These are phyloP conservation scores for Sphagnum tenellum DNA, from an alignment of 225 moss, liverwort and hornwort species.

Conservation along the genomic window DNA sequence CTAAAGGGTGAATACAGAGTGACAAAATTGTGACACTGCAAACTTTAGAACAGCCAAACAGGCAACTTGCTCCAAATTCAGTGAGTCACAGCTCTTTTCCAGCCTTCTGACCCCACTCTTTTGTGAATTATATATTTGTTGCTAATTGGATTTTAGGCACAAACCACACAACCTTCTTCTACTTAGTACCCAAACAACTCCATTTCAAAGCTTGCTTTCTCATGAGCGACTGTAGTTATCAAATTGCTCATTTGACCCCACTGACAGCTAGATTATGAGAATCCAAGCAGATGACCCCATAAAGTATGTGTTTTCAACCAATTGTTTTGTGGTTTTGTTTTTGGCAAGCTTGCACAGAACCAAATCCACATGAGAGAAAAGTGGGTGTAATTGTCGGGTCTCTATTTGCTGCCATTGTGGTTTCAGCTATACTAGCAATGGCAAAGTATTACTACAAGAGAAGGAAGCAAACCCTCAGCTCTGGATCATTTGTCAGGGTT, in stretches of 20 bases:
- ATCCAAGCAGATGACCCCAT: no score
- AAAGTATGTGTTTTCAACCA: no score
- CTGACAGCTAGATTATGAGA: no score
- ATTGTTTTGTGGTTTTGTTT: not conserved
- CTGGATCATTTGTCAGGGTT: no score
- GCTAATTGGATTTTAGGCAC: not conserved
- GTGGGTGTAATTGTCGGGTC: conserved; percentile 21
- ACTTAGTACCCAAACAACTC: not conserved
- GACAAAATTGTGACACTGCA: conserved; percentile 25
- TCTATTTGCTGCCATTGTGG: conserved; percentile 24
- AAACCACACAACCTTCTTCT: not conserved
- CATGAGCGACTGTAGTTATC: not conserved
- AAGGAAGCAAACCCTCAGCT: conserved; percentile 12
- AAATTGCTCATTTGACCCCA: no score
- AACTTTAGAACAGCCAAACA: conserved; percentile 18
- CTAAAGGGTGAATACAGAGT: conserved; percentile 28
- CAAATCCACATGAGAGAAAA: conserved; percentile 17
- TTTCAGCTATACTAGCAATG: conserved; percentile 8
- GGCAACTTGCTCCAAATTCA: conserved; percentile 11
- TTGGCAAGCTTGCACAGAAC: conserved; percentile 6
- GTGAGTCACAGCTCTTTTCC: conserved; percentile 8
- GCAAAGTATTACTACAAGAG: conserved; percentile 20
- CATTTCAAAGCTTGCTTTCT: not conserved
- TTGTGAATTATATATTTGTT: not conserved
- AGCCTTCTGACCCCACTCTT: no score